Conservation (phyloP, 2,329 filamentous ascomycete species). For the Arachnomyces sp. region DNA sequence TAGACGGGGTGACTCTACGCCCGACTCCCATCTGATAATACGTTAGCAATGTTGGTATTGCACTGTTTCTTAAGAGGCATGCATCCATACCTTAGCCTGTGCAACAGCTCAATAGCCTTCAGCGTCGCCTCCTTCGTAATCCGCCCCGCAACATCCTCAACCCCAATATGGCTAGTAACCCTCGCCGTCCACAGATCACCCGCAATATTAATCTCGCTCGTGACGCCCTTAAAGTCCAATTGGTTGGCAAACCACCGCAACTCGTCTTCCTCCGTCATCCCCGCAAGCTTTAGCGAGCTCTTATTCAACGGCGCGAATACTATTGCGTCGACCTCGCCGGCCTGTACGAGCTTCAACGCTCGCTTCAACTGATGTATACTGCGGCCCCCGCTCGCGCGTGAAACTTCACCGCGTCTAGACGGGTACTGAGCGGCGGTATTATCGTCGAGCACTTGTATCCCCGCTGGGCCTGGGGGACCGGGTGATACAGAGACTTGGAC, state of each 20-base stretch:
- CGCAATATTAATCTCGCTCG: constrained; percentile 28
- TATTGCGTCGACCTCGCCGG: constrained; percentile 24
- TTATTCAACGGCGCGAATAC: constrained; percentile 29
- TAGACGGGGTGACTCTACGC: too few relatives aligned
- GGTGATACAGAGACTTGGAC: too few relatives aligned
- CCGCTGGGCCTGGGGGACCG: constrained; percentile 15
- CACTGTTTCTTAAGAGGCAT: too few relatives aligned
- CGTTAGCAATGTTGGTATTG: too few relatives aligned
- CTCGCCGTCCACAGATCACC: constrained; percentile 23
- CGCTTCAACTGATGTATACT: constrained; percentile 23
- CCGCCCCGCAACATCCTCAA: constrained; percentile 22
- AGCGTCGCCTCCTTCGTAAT: constrained; percentile 20
- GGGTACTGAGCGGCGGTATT: constrained; percentile 11
- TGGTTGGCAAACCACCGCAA: constrained; percentile 30
- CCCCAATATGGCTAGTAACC: constrained; percentile 26
- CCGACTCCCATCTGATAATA: too few relatives aligned
- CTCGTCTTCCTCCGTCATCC: constrained; percentile 30
- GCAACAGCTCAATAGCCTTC: constrained; percentile 21
- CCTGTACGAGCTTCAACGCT: constrained; percentile 19
- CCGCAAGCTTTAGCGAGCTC: constrained; percentile 25
- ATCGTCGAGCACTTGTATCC: constrained; percentile 24
- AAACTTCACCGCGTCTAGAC: constrained; percentile 15
- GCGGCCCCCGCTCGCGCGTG: constrained; percentile 18
- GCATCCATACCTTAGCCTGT: constrained; percentile 20
- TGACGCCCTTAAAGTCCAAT: constrained; percentile 21